phyloP scores from a whole-genome alignment of 495 filamentous ascomycete genomes.

The Penicillium pulvis region DNA sequence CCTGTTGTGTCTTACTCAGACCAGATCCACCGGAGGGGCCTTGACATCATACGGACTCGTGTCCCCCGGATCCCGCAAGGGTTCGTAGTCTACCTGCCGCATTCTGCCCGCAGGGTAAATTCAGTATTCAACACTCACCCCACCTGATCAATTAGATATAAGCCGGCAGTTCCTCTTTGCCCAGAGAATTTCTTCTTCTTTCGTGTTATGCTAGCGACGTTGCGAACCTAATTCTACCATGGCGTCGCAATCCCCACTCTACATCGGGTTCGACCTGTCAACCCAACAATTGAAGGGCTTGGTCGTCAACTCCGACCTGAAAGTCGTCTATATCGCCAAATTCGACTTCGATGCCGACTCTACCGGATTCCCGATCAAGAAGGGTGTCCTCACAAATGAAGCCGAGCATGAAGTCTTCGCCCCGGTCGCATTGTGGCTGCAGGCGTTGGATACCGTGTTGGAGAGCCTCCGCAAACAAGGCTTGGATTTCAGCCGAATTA shows the following conservation, averaged over 20 bases:
- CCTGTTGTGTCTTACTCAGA: neutral
- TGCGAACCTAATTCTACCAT: constrained; percentile 6
- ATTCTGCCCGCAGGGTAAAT: neutral
- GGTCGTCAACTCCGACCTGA: constrained; percentile 71
- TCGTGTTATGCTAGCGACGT: constrained; percentile 1
- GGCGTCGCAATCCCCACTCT: constrained; percentile 60
- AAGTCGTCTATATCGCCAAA: constrained; percentile 47
- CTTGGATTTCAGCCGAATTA: constrained; percentile 74
- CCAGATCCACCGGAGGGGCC: constrained; percentile 3
- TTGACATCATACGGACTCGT: constrained; percentile 25
- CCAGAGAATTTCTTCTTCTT: neutral
- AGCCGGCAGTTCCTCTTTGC: neutral
- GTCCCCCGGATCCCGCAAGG: constrained; percentile 5
- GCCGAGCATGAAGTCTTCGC: constrained; percentile 85
- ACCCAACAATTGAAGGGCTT: constrained; percentile 96
- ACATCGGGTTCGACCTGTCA: constrained; percentile 93
- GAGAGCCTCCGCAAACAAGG: constrained; percentile 68
- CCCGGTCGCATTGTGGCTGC: constrained; percentile 91
- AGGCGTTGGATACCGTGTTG: constrained; percentile 85
- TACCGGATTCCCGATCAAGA: constrained; percentile 69
- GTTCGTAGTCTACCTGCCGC: constrained; percentile 3
- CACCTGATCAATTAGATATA: neutral
- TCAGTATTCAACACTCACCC: neutral
- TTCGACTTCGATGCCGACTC: constrained; percentile 79
- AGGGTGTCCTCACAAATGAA: constrained; percentile 83